Conservation (phyloP, 164 flowering plant genomes). For the Stephania yunnanensis region DNA sequence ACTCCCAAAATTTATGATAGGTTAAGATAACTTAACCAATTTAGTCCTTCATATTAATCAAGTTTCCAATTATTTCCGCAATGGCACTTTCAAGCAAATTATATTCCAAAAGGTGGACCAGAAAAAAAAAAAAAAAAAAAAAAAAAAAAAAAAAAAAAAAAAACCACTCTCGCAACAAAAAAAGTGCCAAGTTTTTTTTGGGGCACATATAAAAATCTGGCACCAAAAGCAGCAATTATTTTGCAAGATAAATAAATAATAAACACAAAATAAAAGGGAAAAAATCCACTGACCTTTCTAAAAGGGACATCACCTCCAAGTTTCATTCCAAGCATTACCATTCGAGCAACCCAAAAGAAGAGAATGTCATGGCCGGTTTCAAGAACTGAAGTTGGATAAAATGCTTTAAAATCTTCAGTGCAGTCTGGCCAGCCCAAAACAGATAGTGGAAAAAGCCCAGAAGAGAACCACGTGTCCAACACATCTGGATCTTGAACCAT, state of each 20-base stretch:
- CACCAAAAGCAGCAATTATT: not conserved
- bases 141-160: too few relatives aligned
- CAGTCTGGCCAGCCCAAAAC: constrained; percentile 96
- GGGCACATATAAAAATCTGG: not conserved
- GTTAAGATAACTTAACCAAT: too few relatives aligned
- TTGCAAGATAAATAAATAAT: not conserved
- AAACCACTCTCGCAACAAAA: not conserved
- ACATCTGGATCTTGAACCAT: constrained; percentile 93
- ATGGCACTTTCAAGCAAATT: not conserved
- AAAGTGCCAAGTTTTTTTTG: not conserved
- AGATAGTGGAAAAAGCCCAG: constrained; percentile 90
- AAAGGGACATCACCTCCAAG: constrained; percentile 97
- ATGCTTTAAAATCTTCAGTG: constrained; percentile 68
- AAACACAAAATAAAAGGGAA: not conserved
- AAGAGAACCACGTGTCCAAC: constrained; percentile 90
- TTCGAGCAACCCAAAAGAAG: constrained; percentile 96
- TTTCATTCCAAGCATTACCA: constrained; percentile 90
- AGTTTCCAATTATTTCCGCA: not conserved
- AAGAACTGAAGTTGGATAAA: constrained; percentile 90
- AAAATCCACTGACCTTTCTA: constrained; percentile 46
- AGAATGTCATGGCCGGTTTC: constrained; percentile 98
- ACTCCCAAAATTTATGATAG: too few relatives aligned
- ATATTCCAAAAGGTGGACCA: not conserved
- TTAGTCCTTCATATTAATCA: too few relatives aligned
- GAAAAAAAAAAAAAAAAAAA: not conserved